Evolutionary conservation across 2,329 filamentous ascomycete genomes (phyloP), one percentile per base, ranked within the genome.

Genomic region (Nigrograna mackinnonii): DNA sequence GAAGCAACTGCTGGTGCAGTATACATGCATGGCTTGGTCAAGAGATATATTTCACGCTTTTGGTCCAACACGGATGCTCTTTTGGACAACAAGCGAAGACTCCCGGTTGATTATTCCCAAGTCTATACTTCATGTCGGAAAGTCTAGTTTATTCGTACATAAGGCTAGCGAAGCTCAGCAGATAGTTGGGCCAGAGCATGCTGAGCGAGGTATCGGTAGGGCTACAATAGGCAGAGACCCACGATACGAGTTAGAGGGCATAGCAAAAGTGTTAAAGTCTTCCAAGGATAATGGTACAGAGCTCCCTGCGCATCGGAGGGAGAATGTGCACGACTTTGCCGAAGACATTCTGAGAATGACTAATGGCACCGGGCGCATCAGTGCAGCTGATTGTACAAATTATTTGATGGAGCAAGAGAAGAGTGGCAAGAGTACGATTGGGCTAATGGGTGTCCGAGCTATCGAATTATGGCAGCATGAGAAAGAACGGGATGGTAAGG

Each of bases 21-120:
- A 89, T 43, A 73, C 85, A 53, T 72, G 68, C 32, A 75, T 79
- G 37, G 80, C 87, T 41, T 76, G 82, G 47, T 71, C 75, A 2
- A 75, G 82, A 37, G 67, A 74, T 0, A 73, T 86, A 0, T 81
- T 95, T 54, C 86, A 96, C 55, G 74, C 76, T 20, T 91, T 90
- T 61, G 92, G 92, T 3, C 79, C 85, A 14, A 84, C 95, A 3
- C 83, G 91, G 36, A 85, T 92, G 74, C 76, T 97, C 1, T 62
- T 91, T 28, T 91, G 91, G 84, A 58, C 84, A 3, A 77, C 80
- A 1, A 74, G 84, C 32, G 72, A 79, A 0, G 85, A 89, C 42
- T 82, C 82, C 50, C 57, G 67, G 5, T 48, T 65, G 1, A 52
- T 89, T 1, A 44, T 96, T 6, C 86, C 91, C 0, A 79, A 39